Percentiles rank a stretch among this genome's conserved stretches.
Conservation (phyloP, 345 rosid genomes). For the Angophora floribunda region DNA sequence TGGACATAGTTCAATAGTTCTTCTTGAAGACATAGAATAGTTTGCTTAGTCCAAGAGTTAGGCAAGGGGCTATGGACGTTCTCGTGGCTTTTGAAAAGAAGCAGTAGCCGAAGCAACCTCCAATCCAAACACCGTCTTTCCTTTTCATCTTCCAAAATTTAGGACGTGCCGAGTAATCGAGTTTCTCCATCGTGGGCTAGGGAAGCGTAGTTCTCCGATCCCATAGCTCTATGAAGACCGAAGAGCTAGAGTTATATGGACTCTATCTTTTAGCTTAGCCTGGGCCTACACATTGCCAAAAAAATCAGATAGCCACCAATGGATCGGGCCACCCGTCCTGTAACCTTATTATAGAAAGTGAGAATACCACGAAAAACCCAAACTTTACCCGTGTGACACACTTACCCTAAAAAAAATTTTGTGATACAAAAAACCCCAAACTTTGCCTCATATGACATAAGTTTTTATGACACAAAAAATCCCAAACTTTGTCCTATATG, state of each 20-base stretch:
- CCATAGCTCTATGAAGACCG: neutral
- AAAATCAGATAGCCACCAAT: neutral
- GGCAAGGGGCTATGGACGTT: neutral
- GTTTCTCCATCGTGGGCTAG: neutral
- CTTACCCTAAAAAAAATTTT: too few species aligned
- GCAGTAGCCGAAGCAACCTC: neutral
- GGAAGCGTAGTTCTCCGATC: neutral
- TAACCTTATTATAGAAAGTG: neutral
- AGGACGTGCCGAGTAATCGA: neutral
- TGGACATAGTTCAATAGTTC: neutral
- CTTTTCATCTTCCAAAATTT: neutral
- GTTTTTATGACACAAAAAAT: too few species aligned
- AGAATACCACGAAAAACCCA: too few species aligned
- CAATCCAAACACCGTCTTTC: neutral
- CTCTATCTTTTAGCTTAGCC: neutral
- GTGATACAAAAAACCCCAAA: too few species aligned
- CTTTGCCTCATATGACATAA: too few species aligned
- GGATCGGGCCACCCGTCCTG: neutral
- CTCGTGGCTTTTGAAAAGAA: neutral
- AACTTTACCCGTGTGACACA: too few species aligned
- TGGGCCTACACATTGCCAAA: neutral
- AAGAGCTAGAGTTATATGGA: neutral
- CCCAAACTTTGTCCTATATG: too few species aligned
- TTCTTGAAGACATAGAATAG: neutral
- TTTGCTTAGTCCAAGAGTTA: neutral